These are phyloP conservation scores for Petunia secreta DNA, from an alignment of 257 asterid species.

Conservation along the genomic window DNA sequence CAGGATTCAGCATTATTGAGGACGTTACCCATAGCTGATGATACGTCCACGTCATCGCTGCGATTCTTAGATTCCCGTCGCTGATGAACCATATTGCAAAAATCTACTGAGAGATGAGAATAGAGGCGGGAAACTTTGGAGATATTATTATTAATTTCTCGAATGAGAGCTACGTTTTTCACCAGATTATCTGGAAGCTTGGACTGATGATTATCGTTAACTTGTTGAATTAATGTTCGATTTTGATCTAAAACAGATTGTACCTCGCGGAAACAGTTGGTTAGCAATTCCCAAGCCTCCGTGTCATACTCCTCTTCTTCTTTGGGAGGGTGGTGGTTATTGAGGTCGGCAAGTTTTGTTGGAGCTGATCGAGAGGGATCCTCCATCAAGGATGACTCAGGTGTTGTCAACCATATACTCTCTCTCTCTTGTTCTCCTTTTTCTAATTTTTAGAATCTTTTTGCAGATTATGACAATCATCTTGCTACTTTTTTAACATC, in stretches of 20 bases:
- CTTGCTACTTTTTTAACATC: too few species aligned
- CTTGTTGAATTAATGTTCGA: conserved; percentile 64
- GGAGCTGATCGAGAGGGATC: too few species aligned
- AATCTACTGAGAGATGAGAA: conserved; percentile 58
- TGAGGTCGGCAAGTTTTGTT: too few species aligned
- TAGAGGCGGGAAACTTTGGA: conserved; percentile 54
- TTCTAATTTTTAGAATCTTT: too few species aligned
- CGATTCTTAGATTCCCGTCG: conserved; percentile 29
- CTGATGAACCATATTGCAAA: conserved; percentile 47
- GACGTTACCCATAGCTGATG: too few species aligned
- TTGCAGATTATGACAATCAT: too few species aligned
- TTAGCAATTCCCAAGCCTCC: conserved; percentile 61
- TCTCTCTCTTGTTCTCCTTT: too few species aligned
- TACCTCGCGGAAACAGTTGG: conserved; percentile 54
- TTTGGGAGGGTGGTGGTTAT: neutral
- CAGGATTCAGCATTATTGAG: conserved; percentile 21
- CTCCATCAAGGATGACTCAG: too few species aligned
- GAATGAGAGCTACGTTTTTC: conserved; percentile 59
- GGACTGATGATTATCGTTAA: conserved; percentile 66
- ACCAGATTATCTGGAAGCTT: conserved; percentile 57
- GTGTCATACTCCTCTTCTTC: conserved; percentile 34
- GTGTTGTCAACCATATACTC: too few species aligned
- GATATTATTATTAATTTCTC: conserved; percentile 65
- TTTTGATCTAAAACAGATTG: conserved; percentile 66
- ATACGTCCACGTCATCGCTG: conserved; percentile 8